Evolutionary conservation across 2,329 filamentous ascomycete genomes (phyloP), one percentile per base, ranked within the genome.

Genomic region (Pseudogymnoascus sp.): DNA sequence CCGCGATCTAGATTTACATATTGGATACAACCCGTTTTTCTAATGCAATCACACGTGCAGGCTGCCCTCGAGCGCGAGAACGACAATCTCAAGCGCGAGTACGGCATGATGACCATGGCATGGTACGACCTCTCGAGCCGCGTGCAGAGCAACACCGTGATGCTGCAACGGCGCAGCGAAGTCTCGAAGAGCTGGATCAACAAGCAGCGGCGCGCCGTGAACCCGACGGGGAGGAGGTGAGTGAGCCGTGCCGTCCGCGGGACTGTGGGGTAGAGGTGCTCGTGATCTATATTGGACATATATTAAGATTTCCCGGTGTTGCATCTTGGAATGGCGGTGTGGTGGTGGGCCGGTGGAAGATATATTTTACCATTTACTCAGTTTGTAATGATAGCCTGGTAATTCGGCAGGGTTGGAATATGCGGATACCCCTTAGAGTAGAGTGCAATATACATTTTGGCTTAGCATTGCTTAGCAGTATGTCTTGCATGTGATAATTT

Each of bases 121-220:
- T 96, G 90, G 90, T 93, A 93, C 76, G 90, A 93, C 74, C 82
- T 95, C 70, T 86, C 87, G 26, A 87, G 82, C 72, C 82, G 91
- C 61, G 76, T 96, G 68, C 90, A 95, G 76, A 92, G 89, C 77
- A 93, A 93, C 73, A 89, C 90, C 66, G 87, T 93, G 44, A 85
- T 90, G 62, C 76, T 96, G 66, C 88, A 92, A 72, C 80, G 91
- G 68, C 82, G 89, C 68, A 85, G 85, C 69, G 89, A 93, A 69
- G 83, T 83, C 68, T 88, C 90, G 13, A 88, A 86, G 76, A 93
- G 89, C 76, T 96, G 90, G 89, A 77, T 96, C 69, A 90, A 90
- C 71, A 92, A 90, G 79, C 90, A 95, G 80, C 83, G 90, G 72
- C 84, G 86, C 72, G 80, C 86, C 79, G 84, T 88, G 68, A 86